Evolutionary conservation across 83 land plant species (phyloP).

Genomic region (Larix sibirica): DNA sequence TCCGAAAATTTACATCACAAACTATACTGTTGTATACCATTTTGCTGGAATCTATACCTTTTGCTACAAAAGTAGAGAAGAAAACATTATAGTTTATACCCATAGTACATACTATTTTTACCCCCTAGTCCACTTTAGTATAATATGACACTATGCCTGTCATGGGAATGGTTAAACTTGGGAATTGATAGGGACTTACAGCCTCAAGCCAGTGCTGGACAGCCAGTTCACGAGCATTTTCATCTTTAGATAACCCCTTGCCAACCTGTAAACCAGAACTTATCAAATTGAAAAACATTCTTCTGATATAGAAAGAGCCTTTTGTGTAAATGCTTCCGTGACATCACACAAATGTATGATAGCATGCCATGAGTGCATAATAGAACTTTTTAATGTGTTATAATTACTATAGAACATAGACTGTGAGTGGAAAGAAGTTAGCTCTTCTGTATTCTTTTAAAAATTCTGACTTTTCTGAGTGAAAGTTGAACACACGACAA

Average conservation of each 20-base stretch:
- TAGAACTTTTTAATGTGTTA: background rate
- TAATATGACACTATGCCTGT: background rate
- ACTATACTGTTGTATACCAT: background rate
- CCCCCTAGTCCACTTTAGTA: background rate
- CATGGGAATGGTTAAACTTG: background rate
- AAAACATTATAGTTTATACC: background rate
- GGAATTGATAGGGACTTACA: constrained; percentile 55
- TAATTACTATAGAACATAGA: background rate
- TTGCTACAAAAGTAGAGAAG: background rate
- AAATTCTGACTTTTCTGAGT: background rate
- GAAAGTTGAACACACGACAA: constrained; percentile 5
- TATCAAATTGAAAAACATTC: background rate
- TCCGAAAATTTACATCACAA: background rate
- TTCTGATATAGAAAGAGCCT: background rate
- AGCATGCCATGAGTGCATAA: too few relatives aligned
- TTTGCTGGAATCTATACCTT: background rate
- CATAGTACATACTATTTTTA: background rate
- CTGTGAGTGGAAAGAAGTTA: background rate
- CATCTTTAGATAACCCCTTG: constrained; percentile 90
- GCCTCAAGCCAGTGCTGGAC: constrained; percentile 99
- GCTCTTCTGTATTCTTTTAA: background rate
- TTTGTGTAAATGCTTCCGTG: background rate
- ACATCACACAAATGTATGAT: background rate
- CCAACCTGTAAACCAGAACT: constrained; percentile 64
- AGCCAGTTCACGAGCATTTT: constrained; percentile 88